A percentile compares a stretch with the other conserved stretches of the same genome.
phyloP scores from a whole-genome alignment of 176 grass and related monocot genomes.

The Musa beccarii region DNA sequence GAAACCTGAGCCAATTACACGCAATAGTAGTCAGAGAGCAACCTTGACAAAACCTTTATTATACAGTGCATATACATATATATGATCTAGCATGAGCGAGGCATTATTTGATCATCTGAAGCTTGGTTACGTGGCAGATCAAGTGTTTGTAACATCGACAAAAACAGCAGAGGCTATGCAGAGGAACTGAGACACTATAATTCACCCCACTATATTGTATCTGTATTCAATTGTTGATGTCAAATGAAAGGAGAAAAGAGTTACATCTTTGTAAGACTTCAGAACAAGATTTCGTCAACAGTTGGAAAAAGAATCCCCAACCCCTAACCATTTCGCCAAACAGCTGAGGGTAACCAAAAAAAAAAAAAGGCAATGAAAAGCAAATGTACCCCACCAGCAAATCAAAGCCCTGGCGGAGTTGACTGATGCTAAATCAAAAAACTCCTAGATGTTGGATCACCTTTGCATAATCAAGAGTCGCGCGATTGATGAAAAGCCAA shows the following conservation, averaged over 20 bases:
- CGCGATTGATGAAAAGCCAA: not conserved
- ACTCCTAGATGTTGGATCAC: conserved; percentile 1
- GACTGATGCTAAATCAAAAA: conserved; percentile 12
- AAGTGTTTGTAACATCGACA: too few relatives aligned
- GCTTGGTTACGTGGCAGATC: too few relatives aligned
- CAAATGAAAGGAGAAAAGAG: not conserved
- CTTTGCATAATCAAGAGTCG: not conserved
- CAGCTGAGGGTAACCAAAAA: conserved; percentile 3
- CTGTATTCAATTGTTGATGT: not conserved
- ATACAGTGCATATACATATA: too few relatives aligned
- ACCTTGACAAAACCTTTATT: too few relatives aligned
- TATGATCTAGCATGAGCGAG: too few relatives aligned
- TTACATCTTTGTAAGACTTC: conserved; percentile 17
- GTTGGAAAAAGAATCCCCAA: conserved; percentile 19
- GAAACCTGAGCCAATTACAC: too few relatives aligned
- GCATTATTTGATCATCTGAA: too few relatives aligned
- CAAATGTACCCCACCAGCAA: conserved; percentile 11
- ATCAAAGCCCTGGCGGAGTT: not conserved
- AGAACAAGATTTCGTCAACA: conserved; percentile 21
- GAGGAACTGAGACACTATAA: not conserved
- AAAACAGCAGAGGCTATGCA: too few relatives aligned
- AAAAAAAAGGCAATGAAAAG: not conserved
- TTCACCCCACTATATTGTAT: not conserved
- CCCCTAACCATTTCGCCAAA: not conserved
- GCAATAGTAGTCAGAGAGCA: too few relatives aligned